Evolutionary conservation across 768 basidiomycete species (phyloP), one percentile per base, ranked within the genome.

Genomic region (Hygrophorus russula): DNA sequence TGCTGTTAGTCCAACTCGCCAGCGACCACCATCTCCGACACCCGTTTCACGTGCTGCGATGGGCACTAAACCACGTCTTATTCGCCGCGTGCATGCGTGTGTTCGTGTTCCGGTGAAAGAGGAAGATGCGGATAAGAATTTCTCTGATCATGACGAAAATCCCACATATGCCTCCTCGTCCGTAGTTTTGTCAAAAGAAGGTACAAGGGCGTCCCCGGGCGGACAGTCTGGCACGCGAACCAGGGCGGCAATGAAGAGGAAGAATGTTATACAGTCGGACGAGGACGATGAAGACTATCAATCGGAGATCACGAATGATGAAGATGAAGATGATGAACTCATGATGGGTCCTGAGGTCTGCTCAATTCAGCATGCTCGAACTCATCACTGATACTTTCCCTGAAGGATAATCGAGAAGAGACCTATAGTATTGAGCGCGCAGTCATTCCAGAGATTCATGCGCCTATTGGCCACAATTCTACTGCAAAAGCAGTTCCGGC

Each of bases 61-160:
- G 14, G 30, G 35, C 17, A 41, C 44, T 15, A 48, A 42, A 35
- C 50, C 54, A 3, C 53, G 48, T 9, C 55, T 85, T 12, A 66
- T 85, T 33, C 73, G 82, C 15, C 75, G 78, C 28, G 82, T 85
- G 6, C 73, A 76, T 15, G 78, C 82, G 5, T 67, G 83, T 14
- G 62, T 83, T 1, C 65, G 71, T 28, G 37, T 51, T 11, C 49
- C 49, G 7, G 73, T 84, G 30, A 84, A 85, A 52, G 70, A 70
- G 44, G 81, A 84, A 56, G 76, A 74, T 2, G 64, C 67, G 3
- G 62, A 62, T n/a, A 68, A 68, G 5, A 60, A 59, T 35, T 29
- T 27, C 6, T 24, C 44, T 33, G 42, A 38, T 20, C 41, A 13
- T 13, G 19, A 36, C 36, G 36, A 39, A 35, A 4, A 14, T 15